Percentiles rank a stretch among this genome's conserved stretches.
phyloP scores from a whole-genome alignment of 257 asterid species.

The Haberlea rhodopensis region DNA sequence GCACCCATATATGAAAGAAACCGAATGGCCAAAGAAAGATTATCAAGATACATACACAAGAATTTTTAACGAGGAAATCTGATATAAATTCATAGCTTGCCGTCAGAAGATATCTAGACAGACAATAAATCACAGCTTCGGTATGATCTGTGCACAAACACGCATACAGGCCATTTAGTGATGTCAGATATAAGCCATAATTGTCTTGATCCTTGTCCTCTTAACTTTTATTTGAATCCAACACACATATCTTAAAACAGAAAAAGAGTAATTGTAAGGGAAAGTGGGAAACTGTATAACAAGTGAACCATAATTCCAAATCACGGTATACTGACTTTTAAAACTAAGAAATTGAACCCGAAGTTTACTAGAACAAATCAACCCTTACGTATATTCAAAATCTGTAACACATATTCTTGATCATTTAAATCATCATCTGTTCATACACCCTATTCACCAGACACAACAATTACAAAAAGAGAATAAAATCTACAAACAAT shows the following conservation, averaged over 20 bases:
- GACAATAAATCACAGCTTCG: neutral
- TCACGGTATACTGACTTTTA: neutral
- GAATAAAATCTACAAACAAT: neutral
- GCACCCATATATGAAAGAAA: neutral
- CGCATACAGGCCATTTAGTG: too few species aligned
- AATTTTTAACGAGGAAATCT: neutral
- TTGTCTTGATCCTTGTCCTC: neutral
- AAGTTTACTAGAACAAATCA: conserved; percentile 9
- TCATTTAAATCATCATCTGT: conserved; percentile 10
- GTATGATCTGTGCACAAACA: neutral
- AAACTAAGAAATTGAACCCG: conserved; percentile 10
- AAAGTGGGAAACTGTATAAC: neutral
- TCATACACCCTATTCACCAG: conserved; percentile 7
- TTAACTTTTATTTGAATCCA: neutral
- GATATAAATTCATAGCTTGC: neutral
- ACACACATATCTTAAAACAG: neutral
- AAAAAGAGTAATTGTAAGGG: neutral
- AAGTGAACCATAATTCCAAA: neutral
- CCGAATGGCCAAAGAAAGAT: neutral
- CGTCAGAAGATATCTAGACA: neutral
- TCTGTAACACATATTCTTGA: neutral
- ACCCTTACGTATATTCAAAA: conserved; percentile 6
- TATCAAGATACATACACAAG: neutral
- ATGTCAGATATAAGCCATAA: neutral
- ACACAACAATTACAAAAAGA: neutral